These are phyloP conservation scores for Pilatotrama ljubarskyi DNA, from an alignment of 768 basidiomycete species.

Conservation along the genomic window DNA sequence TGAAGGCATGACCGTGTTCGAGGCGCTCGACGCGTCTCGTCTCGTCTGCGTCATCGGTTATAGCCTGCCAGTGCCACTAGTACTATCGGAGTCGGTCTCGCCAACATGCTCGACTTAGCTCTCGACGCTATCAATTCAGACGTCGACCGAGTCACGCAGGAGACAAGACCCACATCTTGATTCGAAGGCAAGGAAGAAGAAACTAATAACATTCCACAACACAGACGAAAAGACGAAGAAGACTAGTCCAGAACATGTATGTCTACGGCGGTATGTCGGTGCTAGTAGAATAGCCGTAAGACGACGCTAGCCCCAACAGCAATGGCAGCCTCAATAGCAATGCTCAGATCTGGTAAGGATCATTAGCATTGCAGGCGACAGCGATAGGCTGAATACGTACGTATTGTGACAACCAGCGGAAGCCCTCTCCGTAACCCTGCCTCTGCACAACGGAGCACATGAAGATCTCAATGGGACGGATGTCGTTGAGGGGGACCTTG, in stretches of 20 bases:
- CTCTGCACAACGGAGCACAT: slow-evolving; percentile 99
- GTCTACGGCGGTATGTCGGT: slow-evolving; percentile 22
- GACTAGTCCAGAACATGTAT: slow-evolving; percentile 18
- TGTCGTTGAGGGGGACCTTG: slow-evolving; percentile 94
- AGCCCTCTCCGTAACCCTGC: slow-evolving; percentile 98
- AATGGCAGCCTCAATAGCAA: background rate
- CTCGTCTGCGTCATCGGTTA: background rate
- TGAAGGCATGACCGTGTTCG: slow-evolving; percentile 14
- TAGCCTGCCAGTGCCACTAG: background rate
- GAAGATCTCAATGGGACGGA: slow-evolving; percentile 98
- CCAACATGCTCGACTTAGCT: too few relatives aligned
- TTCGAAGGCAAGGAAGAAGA: background rate
- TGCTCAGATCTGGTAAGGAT: slow-evolving; percentile 26
- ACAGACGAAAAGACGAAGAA: slow-evolving; percentile 18
- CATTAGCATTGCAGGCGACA: background rate
- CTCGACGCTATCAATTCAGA: too few relatives aligned
- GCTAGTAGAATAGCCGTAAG: slow-evolving; percentile 10
- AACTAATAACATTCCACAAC: slow-evolving; percentile 25
- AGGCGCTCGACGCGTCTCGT: background rate
- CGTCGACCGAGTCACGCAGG: too few relatives aligned
- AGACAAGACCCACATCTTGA: background rate
- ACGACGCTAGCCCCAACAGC: background rate
- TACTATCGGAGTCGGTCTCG: too few relatives aligned
- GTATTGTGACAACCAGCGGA: slow-evolving; percentile 98
- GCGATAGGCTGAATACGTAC: slow-evolving; percentile 46